Percentiles rank a stretch among this genome's conserved stretches.
These are phyloP conservation scores for Vaccinium corymbosum DNA, from an alignment of 148 eudicot species.

Conservation along the genomic window DNA sequence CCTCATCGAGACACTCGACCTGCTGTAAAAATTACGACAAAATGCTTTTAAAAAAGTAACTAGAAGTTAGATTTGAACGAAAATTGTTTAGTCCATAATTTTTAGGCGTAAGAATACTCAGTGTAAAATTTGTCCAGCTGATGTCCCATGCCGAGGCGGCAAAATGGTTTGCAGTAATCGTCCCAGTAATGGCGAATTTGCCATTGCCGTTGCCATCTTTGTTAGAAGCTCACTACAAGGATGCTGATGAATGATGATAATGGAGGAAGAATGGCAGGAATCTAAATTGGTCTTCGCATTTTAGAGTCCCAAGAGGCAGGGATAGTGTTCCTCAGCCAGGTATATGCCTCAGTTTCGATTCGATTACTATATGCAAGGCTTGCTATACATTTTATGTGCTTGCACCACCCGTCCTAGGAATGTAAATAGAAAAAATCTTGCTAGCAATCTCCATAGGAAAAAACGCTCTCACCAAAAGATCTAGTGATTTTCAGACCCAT, in stretches of 20 bases:
- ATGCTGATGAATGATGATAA: conserved; percentile 27
- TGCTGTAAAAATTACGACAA: no score
- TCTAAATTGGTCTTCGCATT: conserved; percentile 65
- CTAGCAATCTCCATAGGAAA: no score
- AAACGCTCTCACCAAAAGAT: no score
- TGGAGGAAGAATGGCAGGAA: conserved; percentile 23
- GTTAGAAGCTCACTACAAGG: conserved; percentile 68
- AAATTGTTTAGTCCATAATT: background rate
- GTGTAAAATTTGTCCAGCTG: conserved; percentile 38
- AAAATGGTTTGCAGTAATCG: conserved; percentile 65
- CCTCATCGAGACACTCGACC: no score
- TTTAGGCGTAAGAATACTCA: background rate
- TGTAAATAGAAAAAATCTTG: no score
- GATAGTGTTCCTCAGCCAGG: conserved; percentile 82
- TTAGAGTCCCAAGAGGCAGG: conserved; percentile 74
- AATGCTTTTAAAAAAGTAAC: background rate
- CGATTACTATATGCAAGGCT: background rate
- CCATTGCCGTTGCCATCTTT: conserved; percentile 56
- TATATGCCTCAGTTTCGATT: conserved; percentile 13
- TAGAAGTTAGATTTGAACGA: background rate
- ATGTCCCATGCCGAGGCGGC: conserved; percentile 62
- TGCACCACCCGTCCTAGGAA: background rate
- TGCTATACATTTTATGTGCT: background rate
- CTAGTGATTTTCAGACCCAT: no score
- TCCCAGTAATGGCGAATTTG: conserved; percentile 67